Evolutionary conservation across 805 yeast species (phyloP).

Genomic region (Schizosaccharomyces octosporus): DNA sequence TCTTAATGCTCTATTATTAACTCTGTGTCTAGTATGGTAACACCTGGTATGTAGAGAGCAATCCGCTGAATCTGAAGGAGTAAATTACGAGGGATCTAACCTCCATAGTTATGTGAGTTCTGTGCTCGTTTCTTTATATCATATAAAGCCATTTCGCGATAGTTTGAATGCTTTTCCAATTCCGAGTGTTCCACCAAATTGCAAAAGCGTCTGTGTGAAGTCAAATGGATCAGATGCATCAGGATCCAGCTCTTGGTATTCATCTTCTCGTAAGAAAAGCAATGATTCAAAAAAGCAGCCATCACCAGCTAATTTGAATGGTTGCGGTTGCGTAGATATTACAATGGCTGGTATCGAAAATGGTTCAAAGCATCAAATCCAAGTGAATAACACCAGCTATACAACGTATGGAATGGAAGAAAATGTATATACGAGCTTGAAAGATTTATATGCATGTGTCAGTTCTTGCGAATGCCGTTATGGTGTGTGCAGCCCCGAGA

Average conservation of each 20-base stretch:
- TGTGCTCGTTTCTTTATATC: slow-evolving; percentile 65
- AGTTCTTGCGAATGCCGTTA: slow-evolving; percentile 39
- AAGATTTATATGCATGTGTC: slow-evolving; percentile 69
- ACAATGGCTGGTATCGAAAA: background rate
- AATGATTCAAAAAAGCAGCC: background rate
- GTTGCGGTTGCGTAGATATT: background rate
- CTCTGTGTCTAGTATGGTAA: background rate
- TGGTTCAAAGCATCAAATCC: slow-evolving; percentile 31
- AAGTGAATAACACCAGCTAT: slow-evolving; percentile 12
- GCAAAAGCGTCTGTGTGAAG: slow-evolving; percentile 1
- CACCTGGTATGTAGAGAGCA: background rate
- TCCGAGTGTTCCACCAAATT: slow-evolving; percentile 1
- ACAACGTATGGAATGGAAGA: slow-evolving; percentile 26
- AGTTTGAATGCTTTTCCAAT: slow-evolving; percentile 13
- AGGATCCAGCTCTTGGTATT: no score
- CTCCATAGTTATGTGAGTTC: slow-evolving; percentile 16
- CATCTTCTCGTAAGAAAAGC: background rate
- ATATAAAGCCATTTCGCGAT: slow-evolving; percentile 42
- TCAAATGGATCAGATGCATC: background rate
- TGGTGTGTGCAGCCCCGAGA: slow-evolving; percentile 69
- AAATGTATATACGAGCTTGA: slow-evolving; percentile 38
- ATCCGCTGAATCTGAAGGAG: background rate
- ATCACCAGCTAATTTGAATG: background rate
- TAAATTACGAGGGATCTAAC: no score
- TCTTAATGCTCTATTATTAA: background rate